phyloP scores from a whole-genome alignment of 1,284 basidiomycete genomes.

The Gymnopus androsaceus region DNA sequence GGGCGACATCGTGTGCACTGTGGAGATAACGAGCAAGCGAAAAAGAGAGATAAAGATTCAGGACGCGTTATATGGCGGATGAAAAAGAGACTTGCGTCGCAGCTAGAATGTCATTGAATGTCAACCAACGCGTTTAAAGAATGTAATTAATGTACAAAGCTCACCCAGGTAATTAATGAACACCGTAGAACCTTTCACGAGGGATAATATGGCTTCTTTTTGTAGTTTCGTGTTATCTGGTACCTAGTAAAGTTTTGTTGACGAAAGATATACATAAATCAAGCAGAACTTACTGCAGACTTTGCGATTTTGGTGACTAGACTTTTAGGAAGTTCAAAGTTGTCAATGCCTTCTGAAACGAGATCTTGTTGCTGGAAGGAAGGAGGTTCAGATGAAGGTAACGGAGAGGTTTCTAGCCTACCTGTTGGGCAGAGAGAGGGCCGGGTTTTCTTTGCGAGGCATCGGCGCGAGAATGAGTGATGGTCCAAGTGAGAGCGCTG shows the following conservation, averaged over 20 bases:
- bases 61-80: constrained; percentile 19
- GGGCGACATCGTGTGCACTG: constrained; percentile 87
- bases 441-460: constrained; percentile 65
- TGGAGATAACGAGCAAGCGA: too few relatives aligned
- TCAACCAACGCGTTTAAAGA: constrained; percentile 7
- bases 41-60: neutral
- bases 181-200: constrained; percentile 84
- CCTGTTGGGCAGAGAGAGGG: constrained; percentile 62
- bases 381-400: too few relatives aligned
- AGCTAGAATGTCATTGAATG: constrained; percentile 39
- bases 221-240: constrained; percentile 85
- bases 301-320: constrained; percentile 84
- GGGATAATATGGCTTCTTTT: constrained; percentile 81
- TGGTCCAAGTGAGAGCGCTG: too few relatives aligned
- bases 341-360: constrained; percentile 79
- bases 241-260: constrained; percentile 49
- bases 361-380: constrained; percentile 81
- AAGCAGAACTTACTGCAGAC: constrained; percentile 51
- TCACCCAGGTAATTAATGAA: constrained; percentile 89
- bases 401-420: too few relatives aligned
- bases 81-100: constrained; percentile 56
- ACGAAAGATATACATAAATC: neutral
- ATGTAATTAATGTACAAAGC: constrained; percentile 28
- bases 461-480: too few relatives aligned
- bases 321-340: constrained; percentile 83